These are phyloP conservation scores for Apium graveolens DNA, from an alignment of 129 eudicot species.

Conservation along the genomic window DNA sequence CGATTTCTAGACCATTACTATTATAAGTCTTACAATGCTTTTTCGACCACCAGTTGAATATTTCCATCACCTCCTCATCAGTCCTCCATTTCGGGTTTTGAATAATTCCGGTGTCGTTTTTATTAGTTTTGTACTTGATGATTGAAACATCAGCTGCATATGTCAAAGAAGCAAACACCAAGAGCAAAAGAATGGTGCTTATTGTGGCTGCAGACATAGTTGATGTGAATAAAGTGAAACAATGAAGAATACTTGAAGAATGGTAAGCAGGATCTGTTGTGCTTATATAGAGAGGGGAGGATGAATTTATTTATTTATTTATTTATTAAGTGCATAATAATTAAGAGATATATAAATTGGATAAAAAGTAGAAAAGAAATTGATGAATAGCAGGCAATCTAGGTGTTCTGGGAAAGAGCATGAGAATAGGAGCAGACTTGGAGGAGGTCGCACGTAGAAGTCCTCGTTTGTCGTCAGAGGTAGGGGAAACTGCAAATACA, in stretches of 20 bases:
- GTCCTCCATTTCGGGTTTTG: constrained; percentile 22
- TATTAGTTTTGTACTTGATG: background rate
- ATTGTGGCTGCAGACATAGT: constrained; percentile 28
- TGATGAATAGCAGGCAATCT: background rate
- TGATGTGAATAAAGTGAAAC: background rate
- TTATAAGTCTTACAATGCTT: constrained; percentile 57
- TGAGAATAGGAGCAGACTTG: constrained; percentile 15
- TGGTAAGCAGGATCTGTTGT: background rate
- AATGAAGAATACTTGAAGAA: background rate
- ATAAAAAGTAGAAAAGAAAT: background rate
- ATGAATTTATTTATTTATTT: no score
- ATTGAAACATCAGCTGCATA: constrained; percentile 18
- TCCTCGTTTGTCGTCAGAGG: constrained; percentile 3
- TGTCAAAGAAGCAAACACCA: constrained; percentile 24
- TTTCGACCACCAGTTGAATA: constrained; percentile 54
- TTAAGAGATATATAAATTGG: background rate
- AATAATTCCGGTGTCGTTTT: background rate
- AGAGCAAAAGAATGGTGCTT: constrained; percentile 30
- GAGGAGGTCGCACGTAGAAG: constrained; percentile 4
- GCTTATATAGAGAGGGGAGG: background rate
- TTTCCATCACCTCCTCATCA: constrained; percentile 52
- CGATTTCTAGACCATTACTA: constrained; percentile 38
- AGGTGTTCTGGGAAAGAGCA: constrained; percentile 4
- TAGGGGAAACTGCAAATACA: background rate
- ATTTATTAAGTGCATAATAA: background rate